Evolutionary conservation across 805 yeast species (phyloP).

Genomic region (Vanderwaltozyma tropicalis): DNA sequence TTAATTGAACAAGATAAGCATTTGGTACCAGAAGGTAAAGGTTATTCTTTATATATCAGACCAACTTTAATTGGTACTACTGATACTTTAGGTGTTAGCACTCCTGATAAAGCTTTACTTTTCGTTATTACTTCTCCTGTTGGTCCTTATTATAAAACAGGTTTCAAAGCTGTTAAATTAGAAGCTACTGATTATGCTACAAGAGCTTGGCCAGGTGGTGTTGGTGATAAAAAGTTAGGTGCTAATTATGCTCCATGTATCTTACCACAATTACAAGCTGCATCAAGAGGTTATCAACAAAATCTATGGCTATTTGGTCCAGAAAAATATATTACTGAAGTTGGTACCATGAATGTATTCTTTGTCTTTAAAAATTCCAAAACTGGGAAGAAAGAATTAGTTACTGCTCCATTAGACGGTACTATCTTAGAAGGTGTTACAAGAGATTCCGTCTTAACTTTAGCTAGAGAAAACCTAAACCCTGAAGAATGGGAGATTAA

Average conservation of each 20-base stretch:
- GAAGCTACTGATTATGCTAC: slow-evolving; percentile 94
- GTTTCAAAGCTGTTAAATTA: slow-evolving; percentile 88
- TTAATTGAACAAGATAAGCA: slow-evolving; percentile 61
- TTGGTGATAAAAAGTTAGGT: slow-evolving; percentile 89
- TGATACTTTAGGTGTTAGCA: slow-evolving; percentile 72
- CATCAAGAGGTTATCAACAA: slow-evolving; percentile 83
- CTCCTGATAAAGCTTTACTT: slow-evolving; percentile 71
- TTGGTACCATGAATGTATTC: slow-evolving; percentile 93
- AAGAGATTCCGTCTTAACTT: slow-evolving; percentile 71
- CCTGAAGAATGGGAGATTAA: slow-evolving; percentile 66
- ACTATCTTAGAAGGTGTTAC: slow-evolving; percentile 95
- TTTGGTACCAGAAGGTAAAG: slow-evolving; percentile 73
- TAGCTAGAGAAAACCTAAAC: slow-evolving; percentile 66
- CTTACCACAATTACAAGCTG: slow-evolving; percentile 82
- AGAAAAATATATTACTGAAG: slow-evolving; percentile 81
- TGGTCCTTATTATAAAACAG: slow-evolving; percentile 90
- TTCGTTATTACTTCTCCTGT: slow-evolving; percentile 90
- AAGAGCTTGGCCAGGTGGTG: slow-evolving; percentile 99
- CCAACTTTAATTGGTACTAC: slow-evolving; percentile 94
- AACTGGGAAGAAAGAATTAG: slow-evolving; percentile 79
- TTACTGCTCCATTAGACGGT: slow-evolving; percentile 93
- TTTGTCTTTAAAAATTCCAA: slow-evolving; percentile 63
- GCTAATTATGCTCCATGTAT: slow-evolving; percentile 96
- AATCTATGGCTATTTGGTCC: slow-evolving; percentile 94
- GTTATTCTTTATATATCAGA: slow-evolving; percentile 84